A percentile compares a stretch with the other conserved stretches of the same genome.
Conservation (phyloP, 2,329 filamentous ascomycete genomes). For the Colletotrichum falcatum region DNA sequence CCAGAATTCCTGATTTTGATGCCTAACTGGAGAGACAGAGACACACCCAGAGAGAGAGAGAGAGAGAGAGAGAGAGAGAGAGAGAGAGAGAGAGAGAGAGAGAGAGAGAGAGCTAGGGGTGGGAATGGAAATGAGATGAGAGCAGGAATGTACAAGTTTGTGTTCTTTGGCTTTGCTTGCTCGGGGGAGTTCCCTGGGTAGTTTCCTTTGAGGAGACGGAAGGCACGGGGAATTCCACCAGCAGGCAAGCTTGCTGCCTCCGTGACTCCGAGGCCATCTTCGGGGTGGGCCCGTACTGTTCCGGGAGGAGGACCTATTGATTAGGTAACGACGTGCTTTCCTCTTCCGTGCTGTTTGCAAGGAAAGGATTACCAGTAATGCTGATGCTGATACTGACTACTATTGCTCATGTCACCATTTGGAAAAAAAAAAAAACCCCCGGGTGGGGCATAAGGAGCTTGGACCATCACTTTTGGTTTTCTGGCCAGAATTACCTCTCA, state of each 20-base stretch:
- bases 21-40: no score
- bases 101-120: not conserved
- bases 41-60: not conserved
- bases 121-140: slow-evolving; percentile 26
- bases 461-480: slow-evolving; percentile 5
- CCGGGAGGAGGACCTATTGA: not conserved
- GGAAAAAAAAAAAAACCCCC: no score
- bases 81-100: no score
- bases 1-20: slow-evolving; percentile 1
- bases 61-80: not conserved
- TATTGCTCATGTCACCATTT: not conserved
- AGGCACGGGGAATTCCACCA: slow-evolving; percentile 16
- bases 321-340: not conserved
- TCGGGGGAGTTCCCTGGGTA: not conserved
- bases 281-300: not conserved
- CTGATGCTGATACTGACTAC: no score
- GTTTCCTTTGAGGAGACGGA: slow-evolving; percentile 20
- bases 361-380: no score
- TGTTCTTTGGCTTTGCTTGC: slow-evolving; percentile 8
- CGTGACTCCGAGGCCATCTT: slow-evolving; percentile 11
- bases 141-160: slow-evolving; percentile 7
- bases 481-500: slow-evolving; percentile 18
- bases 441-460: slow-evolving; percentile 5
- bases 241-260: slow-evolving; percentile 25
- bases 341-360: no score